Conservation (phyloP, 2,329 filamentous ascomycete species). For the Emmonsiellopsis sp. region DNA sequence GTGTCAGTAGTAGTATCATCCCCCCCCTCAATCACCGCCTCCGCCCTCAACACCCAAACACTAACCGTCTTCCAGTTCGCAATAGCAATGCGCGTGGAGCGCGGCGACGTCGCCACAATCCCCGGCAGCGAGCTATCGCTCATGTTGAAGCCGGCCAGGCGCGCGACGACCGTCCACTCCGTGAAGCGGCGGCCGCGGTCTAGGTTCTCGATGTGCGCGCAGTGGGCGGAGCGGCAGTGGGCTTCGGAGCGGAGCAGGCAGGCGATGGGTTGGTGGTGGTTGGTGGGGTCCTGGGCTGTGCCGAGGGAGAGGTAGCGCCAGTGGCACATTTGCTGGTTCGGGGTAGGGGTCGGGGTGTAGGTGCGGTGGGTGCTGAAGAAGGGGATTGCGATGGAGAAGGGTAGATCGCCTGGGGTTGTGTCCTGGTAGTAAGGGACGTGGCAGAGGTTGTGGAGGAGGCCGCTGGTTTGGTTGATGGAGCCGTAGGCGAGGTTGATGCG, state of each 20-base stretch:
- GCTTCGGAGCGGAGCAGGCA: conserved; percentile 30
- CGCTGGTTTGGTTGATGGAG: conserved; percentile 5
- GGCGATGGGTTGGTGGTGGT: conserved; percentile 25
- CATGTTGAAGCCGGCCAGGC: conserved; percentile 26
- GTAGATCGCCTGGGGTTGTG: conserved; percentile 15
- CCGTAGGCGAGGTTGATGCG: conserved; percentile 14
- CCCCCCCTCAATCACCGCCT: conserved; percentile 26
- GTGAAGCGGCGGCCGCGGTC: conserved; percentile 32
- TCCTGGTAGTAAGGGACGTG: neutral
- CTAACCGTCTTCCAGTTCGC: conserved; percentile 34
- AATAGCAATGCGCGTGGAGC: conserved; percentile 32
- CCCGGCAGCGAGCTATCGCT: conserved; percentile 29
- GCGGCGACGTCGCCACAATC: conserved; percentile 26
- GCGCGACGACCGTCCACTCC: conserved; percentile 28
- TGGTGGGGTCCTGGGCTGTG: conserved; percentile 22
- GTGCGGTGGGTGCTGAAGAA: conserved; percentile 30
- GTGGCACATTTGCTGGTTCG: conserved; percentile 25
- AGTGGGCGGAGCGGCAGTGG: conserved; percentile 18
- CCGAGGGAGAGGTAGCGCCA: conserved; percentile 35
- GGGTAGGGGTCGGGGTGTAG: conserved; percentile 5
- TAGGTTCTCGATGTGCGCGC: conserved; percentile 27
- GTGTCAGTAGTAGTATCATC: no score
- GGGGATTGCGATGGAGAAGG: conserved; percentile 30
- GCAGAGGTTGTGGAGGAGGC: conserved; percentile 13
- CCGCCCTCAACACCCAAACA: conserved; percentile 32